Base-by-base conservation (phyloP, 2,329 filamentous ascomycete genomes). In the Aurifilum marmelostoma region DNA sequence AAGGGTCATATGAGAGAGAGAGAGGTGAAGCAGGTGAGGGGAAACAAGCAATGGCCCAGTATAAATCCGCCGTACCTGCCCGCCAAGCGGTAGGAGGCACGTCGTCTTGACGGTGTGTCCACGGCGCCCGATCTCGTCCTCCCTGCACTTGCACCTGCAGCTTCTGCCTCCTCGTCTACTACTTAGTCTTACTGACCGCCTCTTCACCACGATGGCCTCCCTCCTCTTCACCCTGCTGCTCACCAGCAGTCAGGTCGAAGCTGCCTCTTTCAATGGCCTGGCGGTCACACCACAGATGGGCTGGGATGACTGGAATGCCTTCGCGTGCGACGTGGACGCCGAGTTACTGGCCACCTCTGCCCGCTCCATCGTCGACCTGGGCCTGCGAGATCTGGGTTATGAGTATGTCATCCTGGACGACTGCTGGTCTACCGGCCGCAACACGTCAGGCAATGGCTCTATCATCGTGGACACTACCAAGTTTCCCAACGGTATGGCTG, bases 401-500 rank as follows among this genome's bases (percentile, higher is more conserved):
- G 63, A 76, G 47, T 74, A 77, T 67, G 72, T 77, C 65, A 73
- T 75, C 14, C 69, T 80, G 32, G 79, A 80, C 64, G 78, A 80
- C 73, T 78, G 78, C 65, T 80, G 79, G 78, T 76, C 77, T 21
- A 71, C 72, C 9, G 73, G 73, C 65, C 73, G 73, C 71, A 76
- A 69, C 71, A 74, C 24, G 47, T 74, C 65, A 70, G 69, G 71
- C 66, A 24, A 75, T 68, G 66, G 75, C 39, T 74, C 74, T 41
- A 71, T 80, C 32, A 74, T 77, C 56, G 71, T 74, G 32, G 76
- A 80, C 69, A 71, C 74, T 1, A 69, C 67, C 14, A 80, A 80
- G 72, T 81, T 80, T 58, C 80, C 80, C 14, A 74, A 73, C 24
- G 79, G 80, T 39, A 76, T 81, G 67, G 77, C 76, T 56, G 70